Evolutionary conservation across 2,329 filamentous ascomycete species (phyloP).

Genomic region (Phialophora macrospora): DNA sequence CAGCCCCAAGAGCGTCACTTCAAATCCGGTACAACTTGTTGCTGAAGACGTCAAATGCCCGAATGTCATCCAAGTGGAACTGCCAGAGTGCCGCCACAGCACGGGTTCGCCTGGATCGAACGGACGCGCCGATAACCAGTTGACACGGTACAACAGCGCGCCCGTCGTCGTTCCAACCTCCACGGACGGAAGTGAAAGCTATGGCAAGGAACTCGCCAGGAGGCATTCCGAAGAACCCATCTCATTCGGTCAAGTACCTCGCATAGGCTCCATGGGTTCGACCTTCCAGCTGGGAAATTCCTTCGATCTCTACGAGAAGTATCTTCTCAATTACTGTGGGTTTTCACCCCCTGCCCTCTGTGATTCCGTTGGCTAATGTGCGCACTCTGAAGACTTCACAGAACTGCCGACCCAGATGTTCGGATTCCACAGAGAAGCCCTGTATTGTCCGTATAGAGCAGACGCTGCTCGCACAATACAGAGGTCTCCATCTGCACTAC

Average conservation of each 20-base stretch:
- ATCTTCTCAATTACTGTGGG: constrained; percentile 20
- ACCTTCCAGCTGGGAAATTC: constrained; percentile 13
- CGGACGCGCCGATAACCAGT: background rate
- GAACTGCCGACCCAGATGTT: constrained; percentile 20
- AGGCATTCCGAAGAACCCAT: constrained; percentile 4
- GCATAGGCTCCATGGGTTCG: constrained; percentile 9
- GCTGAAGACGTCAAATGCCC: constrained; percentile 3
- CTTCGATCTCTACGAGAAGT: constrained; percentile 14
- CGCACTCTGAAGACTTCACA: constrained; percentile 12
- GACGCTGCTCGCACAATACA: constrained; percentile 19
- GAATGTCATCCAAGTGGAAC: background rate
- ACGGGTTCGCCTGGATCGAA: background rate
- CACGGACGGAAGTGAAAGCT: constrained; percentile 1
- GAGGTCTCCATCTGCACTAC: constrained; percentile 16
- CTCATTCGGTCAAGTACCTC: constrained; percentile 1
- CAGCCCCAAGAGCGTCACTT: constrained; percentile 1
- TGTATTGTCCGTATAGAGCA: constrained; percentile 16
- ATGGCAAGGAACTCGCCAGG: background rate
- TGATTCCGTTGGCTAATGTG: background rate
- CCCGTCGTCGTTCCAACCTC: background rate
- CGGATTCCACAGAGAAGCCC: constrained; percentile 12
- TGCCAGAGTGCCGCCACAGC: constrained; percentile 8
- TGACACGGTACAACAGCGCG: background rate
- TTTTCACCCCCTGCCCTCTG: background rate
- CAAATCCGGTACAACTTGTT: background rate